A percentile compares a stretch with the other conserved stretches of the same genome.
Evolutionary conservation across 495 filamentous ascomycete genomes (phyloP).

Genomic region (Trichoderma orchidacearum): DNA sequence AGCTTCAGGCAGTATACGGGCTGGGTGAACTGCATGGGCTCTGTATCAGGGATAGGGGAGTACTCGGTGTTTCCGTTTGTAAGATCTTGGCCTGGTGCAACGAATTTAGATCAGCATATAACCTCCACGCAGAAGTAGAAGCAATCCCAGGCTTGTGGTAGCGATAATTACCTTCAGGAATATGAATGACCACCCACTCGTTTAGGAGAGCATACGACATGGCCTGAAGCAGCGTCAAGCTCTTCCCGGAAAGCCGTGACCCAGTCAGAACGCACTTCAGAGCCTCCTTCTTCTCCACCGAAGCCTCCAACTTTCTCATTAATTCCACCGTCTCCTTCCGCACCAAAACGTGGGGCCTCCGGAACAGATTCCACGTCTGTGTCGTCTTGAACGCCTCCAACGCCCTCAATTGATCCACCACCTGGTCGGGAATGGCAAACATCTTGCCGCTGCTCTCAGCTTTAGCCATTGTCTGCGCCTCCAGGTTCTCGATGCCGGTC

Average conservation of each 20-base stretch:
- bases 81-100: constrained; percentile 58
- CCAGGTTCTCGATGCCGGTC: constrained; percentile 45
- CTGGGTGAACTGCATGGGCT: constrained; percentile 57
- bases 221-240: constrained; percentile 69
- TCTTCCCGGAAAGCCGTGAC: constrained; percentile 66
- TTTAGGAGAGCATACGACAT: constrained; percentile 71
- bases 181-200: constrained; percentile 75
- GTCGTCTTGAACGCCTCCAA: constrained; percentile 82
- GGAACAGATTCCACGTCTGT: constrained; percentile 80
- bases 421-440: constrained; percentile 49
- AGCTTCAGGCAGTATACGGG: constrained; percentile 58
- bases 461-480: constrained; percentile 37
- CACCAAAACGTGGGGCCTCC: constrained; percentile 61
- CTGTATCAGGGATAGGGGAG: constrained; percentile 43
- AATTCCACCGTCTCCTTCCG: constrained; percentile 62
- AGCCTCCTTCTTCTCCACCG: constrained; percentile 41
- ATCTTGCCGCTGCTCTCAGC: constrained; percentile 46
- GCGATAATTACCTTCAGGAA: constrained; percentile 69
- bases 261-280: constrained; percentile 61
- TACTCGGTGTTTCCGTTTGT: constrained; percentile 69
- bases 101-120: constrained; percentile 6
- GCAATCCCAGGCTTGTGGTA: neutral
- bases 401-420: constrained; percentile 66
- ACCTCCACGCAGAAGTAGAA: neutral
- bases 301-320: constrained; percentile 40